Evolutionary conservation across 1,284 basidiomycete species (phyloP).

Genomic region (Trichosporon sp.): DNA sequence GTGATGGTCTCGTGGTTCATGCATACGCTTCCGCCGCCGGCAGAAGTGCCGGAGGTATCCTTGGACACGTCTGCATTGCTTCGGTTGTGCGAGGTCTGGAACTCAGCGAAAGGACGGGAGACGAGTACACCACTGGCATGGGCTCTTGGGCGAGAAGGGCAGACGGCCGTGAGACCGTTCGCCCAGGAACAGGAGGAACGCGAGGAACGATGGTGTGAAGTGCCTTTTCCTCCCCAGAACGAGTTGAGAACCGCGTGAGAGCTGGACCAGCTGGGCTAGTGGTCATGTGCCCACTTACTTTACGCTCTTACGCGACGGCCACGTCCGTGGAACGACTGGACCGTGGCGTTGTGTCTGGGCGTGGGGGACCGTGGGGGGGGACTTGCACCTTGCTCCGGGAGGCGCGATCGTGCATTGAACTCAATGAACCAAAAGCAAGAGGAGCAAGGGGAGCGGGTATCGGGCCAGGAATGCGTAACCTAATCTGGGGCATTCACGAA

Average conservation of each 20-base stretch:
- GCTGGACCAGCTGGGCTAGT: neutral
- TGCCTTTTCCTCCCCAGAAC: neutral
- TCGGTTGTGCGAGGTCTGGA: neutral
- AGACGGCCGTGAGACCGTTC: neutral
- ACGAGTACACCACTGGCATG: neutral
- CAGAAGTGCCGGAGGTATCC: neutral
- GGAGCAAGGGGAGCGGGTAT: neutral
- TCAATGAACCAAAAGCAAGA: neutral
- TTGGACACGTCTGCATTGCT: neutral
- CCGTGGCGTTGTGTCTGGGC: neutral
- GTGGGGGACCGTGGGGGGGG: neutral
- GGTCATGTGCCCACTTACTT: conserved; percentile 2
- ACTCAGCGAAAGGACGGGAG: neutral
- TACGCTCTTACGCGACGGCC: neutral
- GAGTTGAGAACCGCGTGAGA: too few species aligned
- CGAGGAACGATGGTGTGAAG: conserved; percentile 6
- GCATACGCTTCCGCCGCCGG: too few species aligned
- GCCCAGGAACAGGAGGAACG: neutral
- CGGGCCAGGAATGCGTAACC: conserved; percentile 7
- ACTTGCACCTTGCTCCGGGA: neutral
- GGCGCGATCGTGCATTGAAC: neutral
- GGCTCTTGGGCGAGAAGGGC: too few species aligned
- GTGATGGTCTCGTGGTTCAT: too few species aligned
- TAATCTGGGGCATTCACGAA: neutral
- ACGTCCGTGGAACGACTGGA: neutral